Evolutionary conservation across 2,329 filamentous ascomycete genomes (phyloP), one percentile per base, ranked within the genome.

Genomic region (Fusarium abutilonis): DNA sequence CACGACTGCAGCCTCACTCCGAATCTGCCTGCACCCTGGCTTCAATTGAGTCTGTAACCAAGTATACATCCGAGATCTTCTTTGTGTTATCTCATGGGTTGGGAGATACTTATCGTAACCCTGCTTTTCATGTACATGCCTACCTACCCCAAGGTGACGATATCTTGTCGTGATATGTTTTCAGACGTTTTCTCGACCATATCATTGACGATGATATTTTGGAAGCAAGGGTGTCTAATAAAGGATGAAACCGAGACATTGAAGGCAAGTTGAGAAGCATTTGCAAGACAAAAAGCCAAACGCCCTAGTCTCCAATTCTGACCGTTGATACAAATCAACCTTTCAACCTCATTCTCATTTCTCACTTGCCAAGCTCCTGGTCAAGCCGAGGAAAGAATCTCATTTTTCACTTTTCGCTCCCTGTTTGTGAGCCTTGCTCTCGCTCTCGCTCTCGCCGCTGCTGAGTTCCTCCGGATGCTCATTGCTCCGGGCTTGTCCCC

Each of bases 381-480:
- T 39, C 59, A 52, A 66, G 46, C 40, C 42, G 23, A 45, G 28
- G 36, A 35, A 26, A 52, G 39, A 47, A 63, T 64, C 45, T 64
- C 62, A 64, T 45, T 55, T 66, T 59, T 64, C 62, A 62, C 14
- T 47, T 64, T 54, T 63, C 34, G 35, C 48, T 64, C 63, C 57
- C 57, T 64, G 61, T 53, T 63, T 47, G 39, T 36, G 15, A 54
- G 53, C 47, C 40, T 62, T 40, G 55, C 13, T 23, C 50, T 43
- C 26, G 38, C 29, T 56, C 15, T 57, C 44, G 38, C 28, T 38
- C 43, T 56, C n/a, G n/a, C n/a, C 49, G 52, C 42, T 52, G 31
- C 21, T 43, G 36, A 50, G 35, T 26, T 35, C 45, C 42, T 47
- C 45, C 52, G 62, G 62, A 65, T 43, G 17, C 62, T 62, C 21